phyloP scores from a whole-genome alignment of 2,329 filamentous ascomycete species.

The Cladosporium phlei region DNA sequence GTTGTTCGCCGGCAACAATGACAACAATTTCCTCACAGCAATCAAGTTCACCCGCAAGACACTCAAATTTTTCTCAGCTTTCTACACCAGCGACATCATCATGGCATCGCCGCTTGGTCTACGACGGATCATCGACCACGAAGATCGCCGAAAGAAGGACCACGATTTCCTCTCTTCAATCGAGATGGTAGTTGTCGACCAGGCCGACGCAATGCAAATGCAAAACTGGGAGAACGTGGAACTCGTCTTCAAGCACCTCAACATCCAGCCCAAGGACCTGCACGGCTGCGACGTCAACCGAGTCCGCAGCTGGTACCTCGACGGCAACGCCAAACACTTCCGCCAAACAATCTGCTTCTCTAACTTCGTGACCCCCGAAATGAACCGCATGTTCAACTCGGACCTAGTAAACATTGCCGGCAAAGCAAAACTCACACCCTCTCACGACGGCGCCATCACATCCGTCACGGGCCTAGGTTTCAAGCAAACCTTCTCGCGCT shows the following conservation, averaged over 20 bases:
- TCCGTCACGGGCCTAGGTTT: constrained; percentile 53
- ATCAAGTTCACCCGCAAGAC: constrained; percentile 96
- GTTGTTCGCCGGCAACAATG: constrained; percentile 89
- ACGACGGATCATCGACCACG: constrained; percentile 80
- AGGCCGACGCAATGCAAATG: constrained; percentile 90
- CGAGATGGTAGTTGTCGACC: constrained; percentile 84
- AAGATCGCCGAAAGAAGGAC: constrained; percentile 67
- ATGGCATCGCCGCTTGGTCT: constrained; percentile 85
- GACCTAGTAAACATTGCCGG: constrained; percentile 78
- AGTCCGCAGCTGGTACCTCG: constrained; percentile 88
- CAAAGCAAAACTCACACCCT: constrained; percentile 64
- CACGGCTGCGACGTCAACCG: constrained; percentile 93
- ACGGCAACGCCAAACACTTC: constrained; percentile 72
- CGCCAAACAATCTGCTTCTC: constrained; percentile 81
- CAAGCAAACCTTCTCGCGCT: constrained; percentile 85
- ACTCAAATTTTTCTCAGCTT: constrained; percentile 88
- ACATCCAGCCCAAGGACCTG: constrained; percentile 72
- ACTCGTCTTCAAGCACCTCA: constrained; percentile 85
- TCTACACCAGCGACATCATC: constrained; percentile 95
- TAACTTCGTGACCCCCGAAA: constrained; percentile 81
- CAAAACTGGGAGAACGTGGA: constrained; percentile 98
- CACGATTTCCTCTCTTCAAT: constrained; percentile 91
- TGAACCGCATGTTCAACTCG: constrained; percentile 71
- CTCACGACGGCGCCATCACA: constrained; percentile 63
- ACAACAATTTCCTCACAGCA: constrained; percentile 95